Evolutionary conservation across 805 yeast genomes (phyloP), one percentile per base, ranked within the genome.

Genomic region (Schwanniomyces yamadae): DNA sequence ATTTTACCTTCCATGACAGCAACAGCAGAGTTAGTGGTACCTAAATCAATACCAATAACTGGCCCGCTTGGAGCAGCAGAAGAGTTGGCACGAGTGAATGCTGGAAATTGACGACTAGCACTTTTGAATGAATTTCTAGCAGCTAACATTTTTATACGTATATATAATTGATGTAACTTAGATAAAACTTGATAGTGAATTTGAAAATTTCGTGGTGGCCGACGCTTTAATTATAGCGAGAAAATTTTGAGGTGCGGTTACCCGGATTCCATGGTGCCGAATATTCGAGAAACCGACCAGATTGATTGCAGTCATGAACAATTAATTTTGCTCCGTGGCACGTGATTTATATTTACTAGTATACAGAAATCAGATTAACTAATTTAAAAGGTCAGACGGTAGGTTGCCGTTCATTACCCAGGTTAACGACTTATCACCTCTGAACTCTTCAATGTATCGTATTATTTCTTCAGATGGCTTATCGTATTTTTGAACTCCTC

Each of bases 11-110:
- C 90, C 80, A 86, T 78, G 36, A 84, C 66, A 36, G 95, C 95
- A 27, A 85, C 95, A 37, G 95, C 95, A 22, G 95, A 85, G 71
- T 86, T 85, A 60, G 95, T 85, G 60, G 95, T 85, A 55, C 95
- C 95, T 56, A 85, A 69, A 63, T 85, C 95, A 51, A 85, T 84
- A 60, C 95, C 95, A 54, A 85, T 84, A 30, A 85, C 91, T 48
- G 80, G 70, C 45, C 77, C 73, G 44, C 50, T 51, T 29, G 64
- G 59, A 28, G 65, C 64, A 37, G 53, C 56, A 26, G 52, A 45
- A 35, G 66, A 61, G 50, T 55, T 50, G 39, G 49, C 50, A 55
- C 64, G 62, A 41, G 46, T 44, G 26, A 49, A 45, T 10, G 46
- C 44, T 30, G 59, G 52, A 36, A 59, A 46, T 49, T 63, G 65